Evolutionary conservation across 768 basidiomycete genomes (phyloP).

Genomic region (Boletus bicolor): DNA sequence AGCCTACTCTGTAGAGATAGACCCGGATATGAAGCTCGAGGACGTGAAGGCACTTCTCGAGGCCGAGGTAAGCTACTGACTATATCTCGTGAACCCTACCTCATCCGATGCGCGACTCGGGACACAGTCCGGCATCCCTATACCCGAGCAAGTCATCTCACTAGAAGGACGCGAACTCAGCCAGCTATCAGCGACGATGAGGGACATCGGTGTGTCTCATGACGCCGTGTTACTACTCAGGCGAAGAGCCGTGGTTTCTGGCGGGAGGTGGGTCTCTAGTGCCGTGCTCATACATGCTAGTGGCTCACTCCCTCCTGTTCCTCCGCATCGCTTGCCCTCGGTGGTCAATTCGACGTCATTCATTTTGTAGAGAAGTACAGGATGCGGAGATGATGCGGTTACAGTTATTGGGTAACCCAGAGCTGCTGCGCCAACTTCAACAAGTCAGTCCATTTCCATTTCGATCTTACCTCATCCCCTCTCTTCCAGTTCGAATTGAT

Average conservation of each 20-base stretch:
- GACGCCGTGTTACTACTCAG: slow-evolving; percentile 67
- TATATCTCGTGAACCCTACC: not conserved
- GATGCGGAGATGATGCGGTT: slow-evolving; percentile 91
- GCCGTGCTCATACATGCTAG: not conserved
- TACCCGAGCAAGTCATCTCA: slow-evolving; percentile 69
- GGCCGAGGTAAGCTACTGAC: slow-evolving; percentile 70
- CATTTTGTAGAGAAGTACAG: slow-evolving; percentile 52
- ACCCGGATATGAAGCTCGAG: slow-evolving; percentile 86
- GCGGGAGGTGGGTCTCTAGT: slow-evolving; percentile 36
- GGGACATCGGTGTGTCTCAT: slow-evolving; percentile 54
- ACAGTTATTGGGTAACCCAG: slow-evolving; percentile 81
- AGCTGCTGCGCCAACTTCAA: slow-evolving; percentile 69
- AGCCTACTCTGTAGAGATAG: slow-evolving; percentile 73
- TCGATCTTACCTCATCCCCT: not conserved
- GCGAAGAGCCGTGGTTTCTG: slow-evolving; percentile 49
- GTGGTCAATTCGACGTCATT: not conserved
- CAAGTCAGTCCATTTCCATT: slow-evolving; percentile 39
- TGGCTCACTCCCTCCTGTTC: not conserved
- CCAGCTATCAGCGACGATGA: slow-evolving; percentile 66
- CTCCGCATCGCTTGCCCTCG: not conserved
- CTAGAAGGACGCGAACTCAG: slow-evolving; percentile 63
- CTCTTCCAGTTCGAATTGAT: not conserved
- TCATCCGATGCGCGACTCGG: not conserved
- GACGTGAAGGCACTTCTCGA: slow-evolving; percentile 93
- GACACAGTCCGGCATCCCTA: slow-evolving; percentile 68